A percentile compares a stretch with the other conserved stretches of the same genome.
phyloP scores from a whole-genome alignment of 495 filamentous ascomycete genomes.

The Lophiostoma macrostomum region DNA sequence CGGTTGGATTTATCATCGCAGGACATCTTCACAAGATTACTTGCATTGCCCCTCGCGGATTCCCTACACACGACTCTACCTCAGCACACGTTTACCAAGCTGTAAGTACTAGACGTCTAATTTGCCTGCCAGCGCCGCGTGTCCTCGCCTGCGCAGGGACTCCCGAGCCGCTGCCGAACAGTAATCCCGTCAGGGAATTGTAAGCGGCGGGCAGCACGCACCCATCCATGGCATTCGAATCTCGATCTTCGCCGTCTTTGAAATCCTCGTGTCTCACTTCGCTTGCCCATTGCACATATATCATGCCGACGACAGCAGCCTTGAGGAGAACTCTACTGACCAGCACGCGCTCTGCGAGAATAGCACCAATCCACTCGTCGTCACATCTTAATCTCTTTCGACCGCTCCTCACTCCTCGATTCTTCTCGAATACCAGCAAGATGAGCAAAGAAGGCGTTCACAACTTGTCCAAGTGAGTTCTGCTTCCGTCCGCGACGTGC shows the following conservation, averaged over 20 bases:
- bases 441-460: slow-evolving; percentile 56
- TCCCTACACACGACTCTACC: no score
- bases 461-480: slow-evolving; percentile 48
- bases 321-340: slow-evolving; percentile 39
- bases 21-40: background rate
- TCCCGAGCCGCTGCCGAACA: slow-evolving; percentile 18
- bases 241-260: slow-evolving; percentile 14
- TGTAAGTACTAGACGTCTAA: no score
- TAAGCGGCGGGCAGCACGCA: slow-evolving; percentile 11
- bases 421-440: slow-evolving; percentile 47
- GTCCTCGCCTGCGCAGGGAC: slow-evolving; percentile 7
- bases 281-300: slow-evolving; percentile 18
- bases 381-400: slow-evolving; percentile 36
- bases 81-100: no score
- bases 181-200: slow-evolving; percentile 20
- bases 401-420: slow-evolving; percentile 28
- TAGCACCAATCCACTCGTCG: slow-evolving; percentile 33
- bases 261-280: slow-evolving; percentile 19
- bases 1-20: slow-evolving; percentile 25
- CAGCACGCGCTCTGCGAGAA: slow-evolving; percentile 20
- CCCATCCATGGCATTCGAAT: slow-evolving; percentile 25
- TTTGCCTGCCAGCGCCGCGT: no score
- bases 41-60: no score
- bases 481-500: background rate
- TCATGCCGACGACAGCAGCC: slow-evolving; percentile 31